phyloP scores from a whole-genome alignment of 2,329 filamentous ascomycete species.

The Monosporascus ibericus region DNA sequence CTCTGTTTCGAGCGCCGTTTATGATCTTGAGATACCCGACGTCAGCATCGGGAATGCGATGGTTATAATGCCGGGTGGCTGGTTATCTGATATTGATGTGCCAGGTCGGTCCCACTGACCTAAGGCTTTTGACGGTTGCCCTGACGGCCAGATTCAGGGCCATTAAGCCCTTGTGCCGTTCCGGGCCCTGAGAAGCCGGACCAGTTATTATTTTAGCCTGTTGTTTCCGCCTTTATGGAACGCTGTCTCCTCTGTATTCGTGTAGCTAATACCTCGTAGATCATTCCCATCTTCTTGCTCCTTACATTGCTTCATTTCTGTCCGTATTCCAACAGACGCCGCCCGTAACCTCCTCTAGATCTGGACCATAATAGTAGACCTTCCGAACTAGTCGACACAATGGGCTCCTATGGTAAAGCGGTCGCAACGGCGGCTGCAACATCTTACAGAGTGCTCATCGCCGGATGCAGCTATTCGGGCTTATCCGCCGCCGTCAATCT shows the following conservation, averaged over 20 bases:
- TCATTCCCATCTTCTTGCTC: not conserved
- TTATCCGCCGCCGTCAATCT: constrained; percentile 62
- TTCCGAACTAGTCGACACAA: not conserved
- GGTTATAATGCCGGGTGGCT: not conserved
- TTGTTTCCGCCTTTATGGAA: not conserved
- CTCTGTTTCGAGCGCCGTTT: not conserved
- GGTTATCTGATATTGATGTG: not conserved
- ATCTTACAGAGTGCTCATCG: constrained; percentile 52
- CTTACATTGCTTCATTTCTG: too few relatives aligned
- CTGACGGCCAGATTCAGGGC: not conserved
- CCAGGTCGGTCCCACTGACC: not conserved
- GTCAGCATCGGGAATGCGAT: not conserved
- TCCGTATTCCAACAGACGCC: not conserved
- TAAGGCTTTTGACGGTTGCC: not conserved
- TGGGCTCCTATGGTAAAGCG: constrained; percentile 8
- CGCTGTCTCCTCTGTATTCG: not conserved
- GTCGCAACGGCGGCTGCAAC: constrained; percentile 19
- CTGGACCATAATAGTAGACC: not conserved
- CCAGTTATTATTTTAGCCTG: not conserved
- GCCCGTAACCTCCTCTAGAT: not conserved
- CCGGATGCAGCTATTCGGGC: constrained; percentile 69
- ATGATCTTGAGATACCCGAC: not conserved
- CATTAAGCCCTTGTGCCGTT: not conserved
- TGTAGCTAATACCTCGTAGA: not conserved
- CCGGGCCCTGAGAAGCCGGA: not conserved